Evolutionary conservation across 2,329 filamentous ascomycete species (phyloP).

Genomic region (Delphinella strobiligena): DNA sequence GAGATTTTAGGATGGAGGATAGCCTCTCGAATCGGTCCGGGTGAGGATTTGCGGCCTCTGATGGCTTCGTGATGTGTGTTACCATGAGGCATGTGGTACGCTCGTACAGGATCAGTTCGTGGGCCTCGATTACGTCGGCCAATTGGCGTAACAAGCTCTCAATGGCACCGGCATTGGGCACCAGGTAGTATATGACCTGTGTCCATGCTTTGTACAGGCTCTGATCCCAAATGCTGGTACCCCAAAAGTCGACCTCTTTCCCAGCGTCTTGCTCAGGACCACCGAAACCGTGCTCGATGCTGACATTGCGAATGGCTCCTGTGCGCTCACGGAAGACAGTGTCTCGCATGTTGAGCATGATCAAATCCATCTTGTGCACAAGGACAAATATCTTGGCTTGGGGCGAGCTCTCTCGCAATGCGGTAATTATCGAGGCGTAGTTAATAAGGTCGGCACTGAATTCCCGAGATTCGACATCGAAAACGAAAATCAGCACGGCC

Average conservation of each 20-base stretch:
- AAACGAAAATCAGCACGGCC: slow-evolving; percentile 96
- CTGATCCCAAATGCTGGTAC: slow-evolving; percentile 97
- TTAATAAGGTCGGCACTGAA: slow-evolving; percentile 87
- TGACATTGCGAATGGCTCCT: slow-evolving; percentile 63
- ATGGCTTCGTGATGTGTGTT: slow-evolving; percentile 71
- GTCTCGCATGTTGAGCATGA: slow-evolving; percentile 67
- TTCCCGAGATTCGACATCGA: slow-evolving; percentile 93
- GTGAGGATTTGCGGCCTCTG: slow-evolving; percentile 71
- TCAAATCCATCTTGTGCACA: slow-evolving; percentile 98
- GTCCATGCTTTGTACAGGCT: slow-evolving; percentile 97
- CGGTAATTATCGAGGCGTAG: slow-evolving; percentile 81
- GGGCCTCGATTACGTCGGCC: slow-evolving; percentile 75
- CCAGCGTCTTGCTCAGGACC: slow-evolving; percentile 15
- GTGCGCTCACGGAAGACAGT: slow-evolving; percentile 77
- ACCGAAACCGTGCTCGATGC: slow-evolving; percentile 47
- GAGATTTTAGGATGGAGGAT: slow-evolving; percentile 95
- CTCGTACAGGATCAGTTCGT: slow-evolving; percentile 91
- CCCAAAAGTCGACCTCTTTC: slow-evolving; percentile 63
- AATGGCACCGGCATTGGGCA: slow-evolving; percentile 84
- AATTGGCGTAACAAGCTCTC: slow-evolving; percentile 75
- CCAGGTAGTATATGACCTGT: slow-evolving; percentile 91
- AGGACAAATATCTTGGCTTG: slow-evolving; percentile 81
- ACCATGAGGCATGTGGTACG: slow-evolving; percentile 92
- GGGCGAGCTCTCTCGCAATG: slow-evolving; percentile 73
- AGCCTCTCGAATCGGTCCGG: slow-evolving; percentile 89